Evolutionary conservation across 2,329 filamentous ascomycete genomes (phyloP), one percentile per base, ranked within the genome.

Genomic region (Mycosphaerella sp.): DNA sequence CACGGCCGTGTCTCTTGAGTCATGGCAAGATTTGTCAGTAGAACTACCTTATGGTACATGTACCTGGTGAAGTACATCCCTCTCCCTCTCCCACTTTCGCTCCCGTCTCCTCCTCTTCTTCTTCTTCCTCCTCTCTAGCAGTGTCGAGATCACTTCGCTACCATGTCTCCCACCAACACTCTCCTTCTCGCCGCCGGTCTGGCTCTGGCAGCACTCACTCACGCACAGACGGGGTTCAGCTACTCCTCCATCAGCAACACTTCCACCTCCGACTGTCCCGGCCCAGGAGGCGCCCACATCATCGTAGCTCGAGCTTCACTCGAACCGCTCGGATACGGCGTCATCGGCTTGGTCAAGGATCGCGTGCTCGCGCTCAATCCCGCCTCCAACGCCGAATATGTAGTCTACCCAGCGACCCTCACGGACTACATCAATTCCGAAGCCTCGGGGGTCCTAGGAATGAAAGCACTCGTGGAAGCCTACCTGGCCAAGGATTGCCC

Each of bases 271-370:
- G 55, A 13, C 14, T 59, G 57, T 35, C 57, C 57, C 4, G 7
- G 42, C 0, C 8, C 44, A 14, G 50, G 49, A 10, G 55, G 55
- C 9, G 53, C 52, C 6, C 57, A 58, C 46, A 58, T 59, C 43
- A 58, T 59, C 41, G 55, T 58, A 7, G 57, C 57, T 8, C 48
- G 57, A n/a, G 57, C 53, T 8, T 58, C 55, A 7, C 18, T 50
- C 12, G 57, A 59, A 45, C 41, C 50, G 13, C 50, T 52, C 16
- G 53, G 53, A 6, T 58, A 56, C 18, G 57, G 57, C 27, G 51
- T 51, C 12, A 56, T 56, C 34, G 57, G 55, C 32, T 25, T 27
- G 9, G 52, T 58, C 16, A 58, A 58, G 32, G 55, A 59, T 30
- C 18, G 40, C 5, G 44, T 59, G 5, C 44, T 58, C 25, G n/a